Percentiles rank a stretch among this genome's conserved stretches.
Evolutionary conservation across 2,329 filamentous ascomycete genomes (phyloP).

Genomic region (Anisogramma anomala): DNA sequence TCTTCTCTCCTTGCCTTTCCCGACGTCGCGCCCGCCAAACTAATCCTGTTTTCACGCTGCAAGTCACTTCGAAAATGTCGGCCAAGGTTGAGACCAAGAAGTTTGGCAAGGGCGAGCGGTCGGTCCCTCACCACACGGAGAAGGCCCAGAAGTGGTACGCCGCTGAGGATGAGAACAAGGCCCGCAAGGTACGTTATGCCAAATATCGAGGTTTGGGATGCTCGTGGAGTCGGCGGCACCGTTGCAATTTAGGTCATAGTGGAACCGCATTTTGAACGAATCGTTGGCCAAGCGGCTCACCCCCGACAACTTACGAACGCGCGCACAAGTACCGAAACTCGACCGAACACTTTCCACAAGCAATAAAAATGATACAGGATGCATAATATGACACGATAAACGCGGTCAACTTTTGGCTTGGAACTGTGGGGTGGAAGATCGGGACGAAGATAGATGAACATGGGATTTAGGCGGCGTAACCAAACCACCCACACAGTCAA

Average conservation of each 20-base stretch:
- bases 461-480: not conserved
- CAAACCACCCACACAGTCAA: constrained; percentile 1
- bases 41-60: constrained; percentile 6
- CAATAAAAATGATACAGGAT: too few relatives aligned
- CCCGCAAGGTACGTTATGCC: constrained; percentile 77
- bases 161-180: constrained; percentile 77
- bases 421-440: not conserved
- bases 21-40: not conserved
- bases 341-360: not conserved
- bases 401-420: not conserved
- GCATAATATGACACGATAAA: too few relatives aligned
- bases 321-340: not conserved
- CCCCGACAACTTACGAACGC: not conserved
- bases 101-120: constrained; percentile 93
- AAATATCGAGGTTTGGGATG: constrained; percentile 13
- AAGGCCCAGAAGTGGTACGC: constrained; percentile 99
- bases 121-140: constrained; percentile 73
- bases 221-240: not conserved
- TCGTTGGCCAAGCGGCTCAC: not conserved
- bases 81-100: constrained; percentile 73
- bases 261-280: not conserved
- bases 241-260: not conserved
- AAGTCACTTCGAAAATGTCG: constrained; percentile 50
- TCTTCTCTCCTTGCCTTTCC: constrained; percentile 6
- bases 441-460: not conserved